Conservation (phyloP, 441 rosid genomes). For the Jatropha podagrica region DNA sequence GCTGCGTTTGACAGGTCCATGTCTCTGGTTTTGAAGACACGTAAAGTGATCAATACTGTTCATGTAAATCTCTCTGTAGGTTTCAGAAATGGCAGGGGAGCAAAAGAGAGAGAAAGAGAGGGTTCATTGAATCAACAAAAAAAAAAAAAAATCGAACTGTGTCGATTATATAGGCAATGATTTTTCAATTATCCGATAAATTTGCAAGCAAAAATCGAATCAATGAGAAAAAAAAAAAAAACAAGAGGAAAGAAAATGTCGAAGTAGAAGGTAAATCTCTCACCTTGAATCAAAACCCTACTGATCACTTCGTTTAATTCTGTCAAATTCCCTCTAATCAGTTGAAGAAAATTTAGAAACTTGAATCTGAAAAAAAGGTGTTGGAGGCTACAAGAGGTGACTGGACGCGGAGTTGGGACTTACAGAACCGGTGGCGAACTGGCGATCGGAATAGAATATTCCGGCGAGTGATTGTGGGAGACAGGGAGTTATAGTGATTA, state of each 20-base stretch:
- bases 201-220: neutral
- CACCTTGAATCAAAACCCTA: conserved; percentile 8
- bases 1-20: conserved; percentile 40
- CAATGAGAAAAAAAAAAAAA: neutral
- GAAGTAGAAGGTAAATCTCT: neutral
- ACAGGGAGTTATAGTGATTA: neutral
- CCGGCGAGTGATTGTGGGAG: conserved; percentile 12
- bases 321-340: neutral
- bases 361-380: neutral
- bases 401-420: neutral
- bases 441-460: conserved; percentile 22
- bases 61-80: conserved; percentile 22
- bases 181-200: neutral
- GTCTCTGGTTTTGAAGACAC: conserved; percentile 41
- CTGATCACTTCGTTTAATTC: neutral
- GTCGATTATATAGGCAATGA: neutral
- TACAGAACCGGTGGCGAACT: conserved; percentile 5
- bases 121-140: neutral
- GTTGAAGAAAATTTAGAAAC: neutral
- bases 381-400: neutral
- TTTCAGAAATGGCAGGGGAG: conserved; percentile 7
- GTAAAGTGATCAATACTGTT: conserved; percentile 20
- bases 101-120: neutral
- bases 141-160: neutral
- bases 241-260: too few relatives aligned